Evolutionary conservation across 495 filamentous ascomycete genomes (phyloP), one percentile per base, ranked within the genome.

Genomic region (Hypoxylon fragiforme): DNA sequence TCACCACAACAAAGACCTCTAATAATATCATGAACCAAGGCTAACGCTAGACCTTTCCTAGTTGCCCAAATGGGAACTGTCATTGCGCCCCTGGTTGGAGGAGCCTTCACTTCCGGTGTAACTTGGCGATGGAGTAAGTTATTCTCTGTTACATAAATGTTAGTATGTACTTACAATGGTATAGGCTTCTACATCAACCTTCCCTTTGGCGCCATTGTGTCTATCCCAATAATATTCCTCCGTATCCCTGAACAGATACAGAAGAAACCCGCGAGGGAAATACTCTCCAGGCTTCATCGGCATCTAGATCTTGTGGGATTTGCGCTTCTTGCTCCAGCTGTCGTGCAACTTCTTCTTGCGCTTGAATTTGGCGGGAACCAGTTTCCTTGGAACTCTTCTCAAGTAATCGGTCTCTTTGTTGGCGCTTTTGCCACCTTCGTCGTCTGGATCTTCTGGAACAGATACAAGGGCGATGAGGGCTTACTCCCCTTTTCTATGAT

Each of bases 151-250:
- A 14, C 24, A 28, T 21, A 16, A 6, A n/a, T 46, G 21, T 32
- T 9, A 19, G 21, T 24, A 2, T n/a, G 14, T 0, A 14, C 1
- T 42, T 39, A 3, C 45, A 18, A 5, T n/a, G 31, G 3, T 6
- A n/a, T n/a, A 85, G 88, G 61, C 32, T 83, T 28, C 49, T 80
- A 86, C 56, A 84, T 88, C 41, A 70, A 70, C 51, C 51, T 70
- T 2, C 67, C 67, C 3, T 20, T 58, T 20, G 58, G 58, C 0
- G 50, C 44, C 3, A 1, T 65, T 6, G 54, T 74, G 1, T 71
- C 67, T 3, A n/a, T 75, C 2, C 34, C 45, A 3, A 18, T 70
- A 8, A 18, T 75, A n/a, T 70, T 83, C 45, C 63, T 80, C 37
- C 57, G 68, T 3, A 65, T 82, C 4, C 81, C 81, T 1, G 63